Evolutionary conservation across 768 basidiomycete species (phyloP), one percentile per base, ranked within the genome.

Genomic region (Imleria badia): DNA sequence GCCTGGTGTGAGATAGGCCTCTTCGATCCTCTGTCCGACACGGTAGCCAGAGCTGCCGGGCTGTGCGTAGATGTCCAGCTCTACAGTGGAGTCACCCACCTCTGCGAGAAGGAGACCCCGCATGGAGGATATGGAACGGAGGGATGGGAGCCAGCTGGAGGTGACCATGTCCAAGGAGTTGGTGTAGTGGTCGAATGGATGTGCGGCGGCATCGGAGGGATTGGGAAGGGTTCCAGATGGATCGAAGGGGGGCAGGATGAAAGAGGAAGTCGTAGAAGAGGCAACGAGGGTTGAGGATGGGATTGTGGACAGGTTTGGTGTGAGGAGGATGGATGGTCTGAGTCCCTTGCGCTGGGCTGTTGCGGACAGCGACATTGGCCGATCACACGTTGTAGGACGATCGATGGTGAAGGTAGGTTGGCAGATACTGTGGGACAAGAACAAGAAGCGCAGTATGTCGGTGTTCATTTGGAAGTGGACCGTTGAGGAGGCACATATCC

Each of bases 51-150:
- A 74, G 6, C 61, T 73, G 26, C 67, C 66, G 23, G 70, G 64
- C 11, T 63, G 66, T 5, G 66, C 65, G 46, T 66, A 70, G 17
- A 71, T 43, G 43, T 77, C 76, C 19, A 80, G 63, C 61, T 76
- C 72, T 23, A 81, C 76, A 73, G 79, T 78, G 11, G 71, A 66
- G 42, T 74, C 78, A 13, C 81, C 80, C 13, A 67, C 63, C 62
- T 82, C 81, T 14, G 79, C 82, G 19, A 70, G 70, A 35, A 76
- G 65, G 5, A 81, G 72, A 34, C 78, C 81, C 29, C 68, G 68
- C 79, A 82, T 82, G 43, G 75, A 72, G 8, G 69, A 63, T 36
- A 60, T 54, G 35, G 76, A 77, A 23, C 72, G 66, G 43, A 75
- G 58, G 26, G 61, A 56, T 12, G 68, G 73, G 53, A 60, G 22